Conservation (phyloP, 2,329 filamentous ascomycete genomes). For the Onygena corvina region DNA sequence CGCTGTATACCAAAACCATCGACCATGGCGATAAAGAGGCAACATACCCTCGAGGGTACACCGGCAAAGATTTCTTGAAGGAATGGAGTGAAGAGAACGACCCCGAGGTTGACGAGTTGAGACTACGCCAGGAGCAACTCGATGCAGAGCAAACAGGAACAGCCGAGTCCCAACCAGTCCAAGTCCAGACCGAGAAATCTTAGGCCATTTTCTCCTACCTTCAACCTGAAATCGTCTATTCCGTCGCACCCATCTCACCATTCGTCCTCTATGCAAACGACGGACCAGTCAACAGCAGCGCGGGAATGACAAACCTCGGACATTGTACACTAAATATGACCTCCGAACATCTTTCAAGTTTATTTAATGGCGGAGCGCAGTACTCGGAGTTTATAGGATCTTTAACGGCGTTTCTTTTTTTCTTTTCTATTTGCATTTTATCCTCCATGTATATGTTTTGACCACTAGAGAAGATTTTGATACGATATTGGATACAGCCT, state of each 20-base stretch:
- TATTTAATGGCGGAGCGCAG: neutral
- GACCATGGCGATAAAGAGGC: constrained; percentile 9
- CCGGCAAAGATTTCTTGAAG: constrained; percentile 29
- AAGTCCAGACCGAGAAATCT: constrained; percentile 1
- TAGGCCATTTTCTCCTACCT: neutral
- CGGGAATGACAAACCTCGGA: neutral
- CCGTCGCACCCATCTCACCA: too few relatives aligned
- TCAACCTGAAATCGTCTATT: too few relatives aligned
- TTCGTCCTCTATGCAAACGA: too few relatives aligned
- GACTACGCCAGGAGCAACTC: constrained; percentile 10
- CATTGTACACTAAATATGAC: constrained; percentile 1
- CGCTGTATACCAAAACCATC: constrained; percentile 25
- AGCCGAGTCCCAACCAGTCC: neutral
- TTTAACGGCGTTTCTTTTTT: neutral
- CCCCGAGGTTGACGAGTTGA: constrained; percentile 21
- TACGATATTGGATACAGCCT: neutral
- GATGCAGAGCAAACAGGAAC: neutral
- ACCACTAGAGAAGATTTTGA: neutral
- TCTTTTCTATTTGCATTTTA: neutral
- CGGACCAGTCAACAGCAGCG: neutral
- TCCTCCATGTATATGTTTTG: neutral
- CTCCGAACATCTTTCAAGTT: neutral
- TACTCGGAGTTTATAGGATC: constrained; percentile 1
- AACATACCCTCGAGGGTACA: constrained; percentile 19
- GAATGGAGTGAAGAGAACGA: constrained; percentile 29